phyloP scores from a whole-genome alignment of 805 yeast genomes.

The Maudiozyma barnettii region DNA sequence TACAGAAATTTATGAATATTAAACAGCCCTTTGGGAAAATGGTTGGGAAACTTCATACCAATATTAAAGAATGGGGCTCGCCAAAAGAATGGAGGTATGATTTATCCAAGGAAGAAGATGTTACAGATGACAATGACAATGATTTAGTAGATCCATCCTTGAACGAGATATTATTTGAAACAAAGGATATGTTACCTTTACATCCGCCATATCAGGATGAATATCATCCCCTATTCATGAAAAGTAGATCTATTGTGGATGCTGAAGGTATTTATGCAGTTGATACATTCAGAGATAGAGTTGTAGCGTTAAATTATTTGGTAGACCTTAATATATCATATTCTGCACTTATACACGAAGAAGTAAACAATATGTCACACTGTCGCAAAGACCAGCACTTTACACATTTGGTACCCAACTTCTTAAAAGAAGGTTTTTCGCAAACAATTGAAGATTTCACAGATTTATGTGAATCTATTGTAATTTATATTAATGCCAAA shows the following conservation, averaged over 20 bases:
- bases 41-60: slow-evolving; percentile 15
- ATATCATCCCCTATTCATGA: slow-evolving; percentile 16
- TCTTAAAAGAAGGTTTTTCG: slow-evolving; percentile 17
- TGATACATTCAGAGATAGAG: slow-evolving; percentile 18
- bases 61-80: slow-evolving; percentile 22
- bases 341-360: slow-evolving; percentile 21
- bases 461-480: slow-evolving; percentile 19
- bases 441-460: slow-evolving; percentile 17
- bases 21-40: slow-evolving; percentile 17
- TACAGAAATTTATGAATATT: slow-evolving; percentile 11
- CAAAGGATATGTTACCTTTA: slow-evolving; percentile 13
- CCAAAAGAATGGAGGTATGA: slow-evolving; percentile 23
- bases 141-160: slow-evolving; percentile 12
- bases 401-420: slow-evolving; percentile 22
- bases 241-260: slow-evolving; percentile 11
- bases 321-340: slow-evolving; percentile 20
- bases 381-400: slow-evolving; percentile 21
- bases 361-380: slow-evolving; percentile 21
- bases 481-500: slow-evolving; percentile 18
- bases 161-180: slow-evolving; percentile 16
- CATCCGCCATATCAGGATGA: slow-evolving; percentile 9
- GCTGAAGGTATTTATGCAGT: slow-evolving; percentile 19
- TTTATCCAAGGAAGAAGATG: background rate
- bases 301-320: slow-evolving; percentile 17
- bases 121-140: slow-evolving; percentile 6